Evolutionary conservation across 441 rosid genomes (phyloP).

Genomic region (Cnidoscolus chayamansa): DNA sequence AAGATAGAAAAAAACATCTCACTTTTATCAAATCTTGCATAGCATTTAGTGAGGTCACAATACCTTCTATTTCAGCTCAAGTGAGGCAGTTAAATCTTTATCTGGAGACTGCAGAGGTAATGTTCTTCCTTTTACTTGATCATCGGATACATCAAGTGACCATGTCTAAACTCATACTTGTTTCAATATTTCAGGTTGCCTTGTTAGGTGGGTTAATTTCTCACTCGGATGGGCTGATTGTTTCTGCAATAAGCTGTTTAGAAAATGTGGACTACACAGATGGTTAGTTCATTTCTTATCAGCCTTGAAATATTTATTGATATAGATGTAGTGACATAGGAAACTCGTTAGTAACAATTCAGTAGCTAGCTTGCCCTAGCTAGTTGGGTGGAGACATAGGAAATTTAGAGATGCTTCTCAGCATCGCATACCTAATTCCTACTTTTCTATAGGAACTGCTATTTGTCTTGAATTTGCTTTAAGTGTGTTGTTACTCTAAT

Average conservation of each 20-base stretch:
- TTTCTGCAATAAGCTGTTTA: constrained; percentile 58
- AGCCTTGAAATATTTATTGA: constrained; percentile 3
- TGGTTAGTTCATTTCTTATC: constrained; percentile 45
- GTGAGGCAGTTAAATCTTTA: constrained; percentile 68
- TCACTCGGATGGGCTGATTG: constrained; percentile 69
- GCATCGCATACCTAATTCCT: not conserved
- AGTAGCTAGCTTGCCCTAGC: not conserved
- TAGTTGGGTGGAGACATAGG: not conserved
- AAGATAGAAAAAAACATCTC: constrained; percentile 42
- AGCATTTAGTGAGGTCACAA: constrained; percentile 81
- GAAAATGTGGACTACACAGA: constrained; percentile 40
- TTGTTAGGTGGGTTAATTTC: constrained; percentile 68
- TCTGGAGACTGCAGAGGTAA: constrained; percentile 86
- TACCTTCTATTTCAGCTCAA: constrained; percentile 59
- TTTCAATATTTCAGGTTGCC: constrained; percentile 57
- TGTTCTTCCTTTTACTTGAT: constrained; percentile 26
- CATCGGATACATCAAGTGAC: constrained; percentile 5
- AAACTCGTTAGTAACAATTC: not conserved
- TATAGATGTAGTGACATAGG: not conserved
- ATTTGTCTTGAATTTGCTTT: not conserved
- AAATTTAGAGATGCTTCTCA: constrained; percentile 4
- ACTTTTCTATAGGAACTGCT: not conserved
- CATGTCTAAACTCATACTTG: constrained; percentile 19
- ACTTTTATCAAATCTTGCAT: constrained; percentile 74
- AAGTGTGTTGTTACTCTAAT: not conserved